Percentiles rank a stretch among this genome's conserved stretches.
Evolutionary conservation across 768 basidiomycete genomes (phyloP).

Genomic region (Suillus subalutaceus): DNA sequence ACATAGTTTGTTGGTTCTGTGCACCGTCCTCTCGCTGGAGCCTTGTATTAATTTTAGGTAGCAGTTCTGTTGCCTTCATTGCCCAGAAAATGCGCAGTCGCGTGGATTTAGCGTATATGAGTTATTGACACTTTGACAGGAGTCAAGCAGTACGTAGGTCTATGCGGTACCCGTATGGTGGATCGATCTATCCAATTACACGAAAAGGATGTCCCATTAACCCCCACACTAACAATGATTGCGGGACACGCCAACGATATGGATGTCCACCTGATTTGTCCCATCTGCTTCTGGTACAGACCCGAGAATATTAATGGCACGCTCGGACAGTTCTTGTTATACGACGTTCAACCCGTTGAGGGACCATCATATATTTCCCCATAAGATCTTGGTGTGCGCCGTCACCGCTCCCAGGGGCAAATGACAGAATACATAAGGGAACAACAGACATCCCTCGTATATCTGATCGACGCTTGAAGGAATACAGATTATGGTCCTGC

Average conservation of each 20-base stretch:
- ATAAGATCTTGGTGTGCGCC: not conserved
- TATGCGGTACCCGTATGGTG: not conserved
- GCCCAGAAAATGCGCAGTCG: not conserved
- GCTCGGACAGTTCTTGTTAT: not conserved
- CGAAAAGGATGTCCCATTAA: conserved; percentile 15
- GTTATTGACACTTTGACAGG: not conserved
- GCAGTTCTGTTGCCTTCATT: not conserved
- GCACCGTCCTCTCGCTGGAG: not conserved
- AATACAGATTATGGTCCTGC: not conserved
- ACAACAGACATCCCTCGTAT: not conserved
- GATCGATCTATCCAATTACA: conserved; percentile 41
- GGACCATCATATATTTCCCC: not conserved
- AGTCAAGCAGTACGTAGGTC: not conserved
- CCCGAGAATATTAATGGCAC: conserved; percentile 12
- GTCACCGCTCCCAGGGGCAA: not conserved
- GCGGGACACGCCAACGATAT: not conserved
- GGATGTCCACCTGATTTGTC: not conserved
- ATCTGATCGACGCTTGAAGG: not conserved
- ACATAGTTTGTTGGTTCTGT: not conserved
- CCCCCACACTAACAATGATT: not conserved
- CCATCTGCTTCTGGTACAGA: not conserved
- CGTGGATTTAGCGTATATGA: not conserved
- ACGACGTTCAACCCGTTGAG: not conserved
- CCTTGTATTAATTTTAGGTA: not conserved
- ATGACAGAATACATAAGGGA: not conserved